Conservation (phyloP, 2,329 filamentous ascomycete genomes). For the Neofusicoccum laricinum region DNA sequence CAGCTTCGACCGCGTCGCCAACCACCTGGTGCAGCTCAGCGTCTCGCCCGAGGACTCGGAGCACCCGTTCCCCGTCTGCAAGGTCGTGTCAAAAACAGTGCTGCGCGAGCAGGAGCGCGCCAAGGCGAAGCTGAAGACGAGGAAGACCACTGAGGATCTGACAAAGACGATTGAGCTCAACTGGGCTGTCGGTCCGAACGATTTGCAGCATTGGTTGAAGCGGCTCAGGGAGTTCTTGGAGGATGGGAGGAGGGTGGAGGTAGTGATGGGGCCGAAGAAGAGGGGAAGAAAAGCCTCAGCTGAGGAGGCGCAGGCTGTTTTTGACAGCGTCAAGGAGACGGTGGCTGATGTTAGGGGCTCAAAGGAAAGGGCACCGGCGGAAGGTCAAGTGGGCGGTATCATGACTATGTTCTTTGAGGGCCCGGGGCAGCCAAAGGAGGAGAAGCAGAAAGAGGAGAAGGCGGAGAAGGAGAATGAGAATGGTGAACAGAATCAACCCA, state of each 20-base stretch:
- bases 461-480: conserved; percentile 19
- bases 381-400: conserved; percentile 30
- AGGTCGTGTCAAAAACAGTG: conserved; percentile 60
- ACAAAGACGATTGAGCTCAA: conserved; percentile 83
- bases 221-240: conserved; percentile 66
- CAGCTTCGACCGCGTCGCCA: conserved; percentile 47
- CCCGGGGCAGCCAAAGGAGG: conserved; percentile 19
- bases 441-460: conserved; percentile 18
- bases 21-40: conserved; percentile 52
- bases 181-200: conserved; percentile 78
- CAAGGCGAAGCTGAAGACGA: conserved; percentile 41
- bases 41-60: conserved; percentile 23
- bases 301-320: conserved; percentile 58
- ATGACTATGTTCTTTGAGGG: conserved; percentile 34
- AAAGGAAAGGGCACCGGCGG: conserved; percentile 24
- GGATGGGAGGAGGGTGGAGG: conserved; percentile 73
- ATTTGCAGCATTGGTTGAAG: conserved; percentile 68
- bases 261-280: conserved; percentile 67
- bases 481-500: background rate
- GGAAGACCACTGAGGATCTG: conserved; percentile 24
- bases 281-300: conserved; percentile 57
- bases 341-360: conserved; percentile 37
- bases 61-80: conserved; percentile 64
- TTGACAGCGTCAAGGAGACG: conserved; percentile 50
- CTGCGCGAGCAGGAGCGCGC: conserved; percentile 46